phyloP scores from a whole-genome alignment of 1,284 basidiomycete species.

The Hymenochaete sp. region DNA sequence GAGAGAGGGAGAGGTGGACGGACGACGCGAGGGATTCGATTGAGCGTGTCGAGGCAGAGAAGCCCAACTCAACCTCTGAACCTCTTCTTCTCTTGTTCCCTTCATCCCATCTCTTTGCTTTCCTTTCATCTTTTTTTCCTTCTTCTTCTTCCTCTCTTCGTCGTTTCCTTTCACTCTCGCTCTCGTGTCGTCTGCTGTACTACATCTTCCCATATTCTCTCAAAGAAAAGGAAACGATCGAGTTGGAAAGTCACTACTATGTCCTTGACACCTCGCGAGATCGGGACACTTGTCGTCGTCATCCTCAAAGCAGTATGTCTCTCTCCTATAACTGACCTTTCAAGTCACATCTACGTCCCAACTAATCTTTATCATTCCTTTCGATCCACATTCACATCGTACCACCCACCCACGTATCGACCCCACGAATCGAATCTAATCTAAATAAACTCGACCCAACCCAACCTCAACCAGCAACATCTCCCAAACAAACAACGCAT shows the following conservation, averaged over 20 bases:
- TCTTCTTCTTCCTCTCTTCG: not conserved
- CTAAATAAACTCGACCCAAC: too few relatives aligned
- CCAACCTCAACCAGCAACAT: slow-evolving; percentile 54
- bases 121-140: not conserved
- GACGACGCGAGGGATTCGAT: too few relatives aligned
- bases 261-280: slow-evolving; percentile 56
- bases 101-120: not conserved
- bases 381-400: too few relatives aligned
- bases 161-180: not conserved
- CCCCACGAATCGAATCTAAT: too few relatives aligned
- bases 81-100: not conserved
- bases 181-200: too few relatives aligned
- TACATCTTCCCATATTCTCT: not conserved
- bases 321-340: slow-evolving; percentile 13
- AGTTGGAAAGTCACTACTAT: too few relatives aligned
- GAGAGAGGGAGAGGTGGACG: too few relatives aligned
- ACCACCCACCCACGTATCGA: too few relatives aligned
- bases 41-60: too few relatives aligned
- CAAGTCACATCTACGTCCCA: not conserved
- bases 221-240: too few relatives aligned
- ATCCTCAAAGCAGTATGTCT: slow-evolving; percentile 86
- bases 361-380: slow-evolving; percentile 15
- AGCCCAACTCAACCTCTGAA: too few relatives aligned
- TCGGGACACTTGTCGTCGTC: slow-evolving; percentile 93
- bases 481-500: slow-evolving; percentile 91